Evolutionary conservation across 306 rosid genomes (phyloP).

Genomic region (Malus orientalis): DNA sequence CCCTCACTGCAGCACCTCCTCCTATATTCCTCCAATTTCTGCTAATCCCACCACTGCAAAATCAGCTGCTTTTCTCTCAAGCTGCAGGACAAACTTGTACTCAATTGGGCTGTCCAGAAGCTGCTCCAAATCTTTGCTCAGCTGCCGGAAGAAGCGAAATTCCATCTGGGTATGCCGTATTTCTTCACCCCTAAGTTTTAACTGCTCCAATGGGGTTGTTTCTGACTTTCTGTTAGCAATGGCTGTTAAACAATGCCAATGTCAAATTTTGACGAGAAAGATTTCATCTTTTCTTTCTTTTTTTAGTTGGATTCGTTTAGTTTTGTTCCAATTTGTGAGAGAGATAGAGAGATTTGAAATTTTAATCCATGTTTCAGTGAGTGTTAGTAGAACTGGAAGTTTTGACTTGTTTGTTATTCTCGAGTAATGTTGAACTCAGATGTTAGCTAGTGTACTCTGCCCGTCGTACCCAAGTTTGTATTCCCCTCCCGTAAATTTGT

Average conservation of each 20-base stretch:
- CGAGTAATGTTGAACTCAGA: background rate
- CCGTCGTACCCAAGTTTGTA: too few species aligned
- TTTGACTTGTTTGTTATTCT: background rate
- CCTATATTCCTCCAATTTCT: background rate
- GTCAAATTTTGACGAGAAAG: background rate
- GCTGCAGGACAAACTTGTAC: constrained; percentile 21
- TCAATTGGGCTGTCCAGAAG: constrained; percentile 19
- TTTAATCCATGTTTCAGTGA: background rate
- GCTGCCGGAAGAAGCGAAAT: constrained; percentile 13
- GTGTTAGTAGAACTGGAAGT: background rate
- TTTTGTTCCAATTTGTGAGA: background rate
- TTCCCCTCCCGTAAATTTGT: too few species aligned
- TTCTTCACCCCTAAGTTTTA: background rate
- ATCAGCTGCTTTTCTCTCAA: constrained; percentile 14
- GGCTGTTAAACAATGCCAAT: background rate
- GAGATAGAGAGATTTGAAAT: background rate
- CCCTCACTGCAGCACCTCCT: constrained; percentile 21
- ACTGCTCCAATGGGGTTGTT: background rate
- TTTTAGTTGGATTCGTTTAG: background rate
- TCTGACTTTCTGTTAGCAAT: background rate
- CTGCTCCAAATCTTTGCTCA: constrained; percentile 20
- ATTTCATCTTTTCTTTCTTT: background rate
- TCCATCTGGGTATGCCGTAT: constrained; percentile 49
- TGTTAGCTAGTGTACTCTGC: background rate
- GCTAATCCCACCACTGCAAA: constrained; percentile 1